Percentiles rank a stretch among this genome's conserved stretches.
phyloP scores from a whole-genome alignment of 352 stramenopile genomes.

The Globisporangium takayamanum region DNA sequence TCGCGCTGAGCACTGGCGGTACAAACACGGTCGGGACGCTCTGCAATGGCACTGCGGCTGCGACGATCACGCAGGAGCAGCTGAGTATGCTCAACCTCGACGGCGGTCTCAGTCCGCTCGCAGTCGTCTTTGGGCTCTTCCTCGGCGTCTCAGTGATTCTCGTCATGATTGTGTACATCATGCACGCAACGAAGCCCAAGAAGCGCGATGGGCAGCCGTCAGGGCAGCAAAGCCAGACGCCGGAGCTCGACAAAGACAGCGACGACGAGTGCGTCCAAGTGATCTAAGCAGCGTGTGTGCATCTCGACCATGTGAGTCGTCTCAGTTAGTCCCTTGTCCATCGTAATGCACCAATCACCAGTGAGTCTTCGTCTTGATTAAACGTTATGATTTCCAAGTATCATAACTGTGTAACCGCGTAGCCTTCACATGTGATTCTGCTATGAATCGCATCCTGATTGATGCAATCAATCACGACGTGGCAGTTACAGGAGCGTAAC shows the following conservation, averaged over 20 bases:
- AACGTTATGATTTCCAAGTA: too few relatives aligned
- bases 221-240: background rate
- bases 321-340: too few relatives aligned
- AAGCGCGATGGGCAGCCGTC: background rate
- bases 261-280: constrained; percentile 9
- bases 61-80: constrained; percentile 13
- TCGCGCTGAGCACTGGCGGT: constrained; percentile 1
- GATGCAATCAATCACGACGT: too few relatives aligned
- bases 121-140: constrained; percentile 14
- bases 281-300: constrained; percentile 3
- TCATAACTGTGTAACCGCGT: too few relatives aligned
- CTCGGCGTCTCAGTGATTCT: constrained; percentile 13
- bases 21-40: background rate
- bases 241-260: constrained; percentile 5
- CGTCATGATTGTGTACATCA: constrained; percentile 19
- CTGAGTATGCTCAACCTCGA: constrained; percentile 13
- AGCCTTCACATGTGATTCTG: too few relatives aligned
- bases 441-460: too few relatives aligned
- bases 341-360: too few relatives aligned
- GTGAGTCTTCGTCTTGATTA: too few relatives aligned
- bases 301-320: too few relatives aligned
- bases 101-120: constrained; percentile 9
- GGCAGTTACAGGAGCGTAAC: too few relatives aligned
- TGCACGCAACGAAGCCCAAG: constrained; percentile 16
- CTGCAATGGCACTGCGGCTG: constrained; percentile 8